phyloP scores from a whole-genome alignment of 805 yeast genomes.

The Brettanomyces custersianus region DNA sequence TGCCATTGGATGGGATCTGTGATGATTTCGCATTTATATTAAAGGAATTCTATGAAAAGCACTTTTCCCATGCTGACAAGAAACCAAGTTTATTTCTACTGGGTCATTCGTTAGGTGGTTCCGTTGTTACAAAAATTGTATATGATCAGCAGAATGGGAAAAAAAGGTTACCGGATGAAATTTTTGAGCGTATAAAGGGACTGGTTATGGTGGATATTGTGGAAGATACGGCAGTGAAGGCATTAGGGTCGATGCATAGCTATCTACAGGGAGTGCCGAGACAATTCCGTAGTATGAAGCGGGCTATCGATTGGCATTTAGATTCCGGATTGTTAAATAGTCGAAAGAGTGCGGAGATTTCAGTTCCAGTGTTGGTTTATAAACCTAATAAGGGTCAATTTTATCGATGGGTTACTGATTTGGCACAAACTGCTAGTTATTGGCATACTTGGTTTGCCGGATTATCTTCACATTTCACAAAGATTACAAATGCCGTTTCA shows the following conservation, averaged over 20 bases:
- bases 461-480: slow-evolving; percentile 44
- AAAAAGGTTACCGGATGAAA: slow-evolving; percentile 7
- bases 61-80: slow-evolving; percentile 7
- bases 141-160: slow-evolving; percentile 7
- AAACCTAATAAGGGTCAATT: slow-evolving; percentile 6
- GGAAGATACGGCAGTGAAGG: slow-evolving; percentile 79
- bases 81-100: slow-evolving; percentile 44
- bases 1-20: slow-evolving; percentile 41
- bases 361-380: slow-evolving; percentile 65
- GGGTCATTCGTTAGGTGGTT: slow-evolving; percentile 93
- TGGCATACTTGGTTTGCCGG: slow-evolving; percentile 83
- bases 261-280: slow-evolving; percentile 61
- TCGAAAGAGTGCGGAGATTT: slow-evolving; percentile 52
- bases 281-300: slow-evolving; percentile 38
- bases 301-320: slow-evolving; percentile 83
- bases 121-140: slow-evolving; percentile 57
- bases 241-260: slow-evolving; percentile 57
- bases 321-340: slow-evolving; percentile 44
- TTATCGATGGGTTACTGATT: slow-evolving; percentile 54
- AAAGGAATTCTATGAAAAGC: slow-evolving; percentile 24
- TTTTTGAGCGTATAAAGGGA: slow-evolving; percentile 41
- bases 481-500: slow-evolving; percentile 33
- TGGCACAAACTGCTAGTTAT: slow-evolving; percentile 48
- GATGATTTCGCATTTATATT: slow-evolving; percentile 50
- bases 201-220: slow-evolving; percentile 82